Conservation (phyloP, 306 rosid species). For the Dryas octopetala region DNA sequence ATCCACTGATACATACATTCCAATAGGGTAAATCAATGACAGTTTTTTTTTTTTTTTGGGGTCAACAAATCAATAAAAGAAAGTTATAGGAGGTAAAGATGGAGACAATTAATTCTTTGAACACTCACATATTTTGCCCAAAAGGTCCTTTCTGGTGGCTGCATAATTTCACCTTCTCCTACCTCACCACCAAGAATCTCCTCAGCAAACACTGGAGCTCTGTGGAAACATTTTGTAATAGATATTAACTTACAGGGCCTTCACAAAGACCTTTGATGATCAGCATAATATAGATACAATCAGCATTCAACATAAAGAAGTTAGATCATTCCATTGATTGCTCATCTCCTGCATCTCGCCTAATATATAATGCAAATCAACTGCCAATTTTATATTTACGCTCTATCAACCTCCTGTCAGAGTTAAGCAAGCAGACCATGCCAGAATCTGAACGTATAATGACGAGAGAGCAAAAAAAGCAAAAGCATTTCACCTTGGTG, state of each 20-base stretch:
- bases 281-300: not conserved
- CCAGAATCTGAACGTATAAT: constrained; percentile 3
- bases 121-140: constrained; percentile 97
- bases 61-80: not conserved
- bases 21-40: constrained; percentile 8
- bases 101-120: not conserved
- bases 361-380: not conserved
- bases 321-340: not conserved
- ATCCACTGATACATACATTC: constrained; percentile 68
- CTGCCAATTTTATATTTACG: not conserved
- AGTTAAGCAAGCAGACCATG: not conserved
- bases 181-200: constrained; percentile 67
- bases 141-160: constrained; percentile 75
- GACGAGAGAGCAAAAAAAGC: constrained; percentile 4
- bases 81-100: constrained; percentile 10
- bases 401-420: not conserved
- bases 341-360: not conserved
- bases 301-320: not conserved
- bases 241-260: not conserved
- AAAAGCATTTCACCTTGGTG: constrained; percentile 64
- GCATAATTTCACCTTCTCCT: constrained; percentile 65
- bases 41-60: not conserved
- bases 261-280: not conserved
- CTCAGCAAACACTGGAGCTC: constrained; percentile 83
- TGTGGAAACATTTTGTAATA: constrained; percentile 35